Base-by-base conservation (phyloP, 2,329 filamentous ascomycete species). In the Colletotrichum aenigma region DNA sequence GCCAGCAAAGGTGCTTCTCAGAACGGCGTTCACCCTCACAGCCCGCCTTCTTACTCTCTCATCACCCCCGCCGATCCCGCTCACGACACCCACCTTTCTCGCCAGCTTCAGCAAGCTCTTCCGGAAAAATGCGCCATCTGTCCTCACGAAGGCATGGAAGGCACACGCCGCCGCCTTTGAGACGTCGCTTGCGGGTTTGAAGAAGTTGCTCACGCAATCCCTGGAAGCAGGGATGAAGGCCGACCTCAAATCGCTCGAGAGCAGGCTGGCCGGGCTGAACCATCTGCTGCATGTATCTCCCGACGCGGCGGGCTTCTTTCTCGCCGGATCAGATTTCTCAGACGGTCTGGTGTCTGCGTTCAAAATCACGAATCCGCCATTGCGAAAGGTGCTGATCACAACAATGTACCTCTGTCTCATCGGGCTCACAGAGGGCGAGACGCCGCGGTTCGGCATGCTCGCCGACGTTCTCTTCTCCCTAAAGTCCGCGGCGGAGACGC, bases 251-350 rank as follows among this genome's bases (percentile, higher is more conserved):
- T 83, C 85, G 8, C 87, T 91, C 1, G 91, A 94, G 80, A 82
- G 83, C 2, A 86, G 86, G 1, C 85, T 96, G 36, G 87, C 88
- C 62, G 86, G 86, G 12, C 81, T 95, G n/a, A 94, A 92, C 74
- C 88, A 91, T 66, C 85, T 96, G 6, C 85, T 95, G 7, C 89
- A 91, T 78, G 87, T 87, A 8, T 95, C 93, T 7, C 87, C 91
- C 0, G 86, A 88, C 24, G 86, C 88, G 1, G 90, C 90, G 24
- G 85, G 87, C 2, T 87, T 94, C 78, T 93, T 98, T 79, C 90
- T 98, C 79, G 94, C 94, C 0, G 96, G 96, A 1, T 96, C 94
- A 66, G 96, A 98, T 84, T 96, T 97, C 79, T 84, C 98, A 24
- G 96, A 98, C 82, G 92, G 94, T 1, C 88, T 98, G 15, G 87